These are phyloP conservation scores for Pulveroboletus frians DNA, from an alignment of 768 basidiomycete genomes.

Conservation along the genomic window DNA sequence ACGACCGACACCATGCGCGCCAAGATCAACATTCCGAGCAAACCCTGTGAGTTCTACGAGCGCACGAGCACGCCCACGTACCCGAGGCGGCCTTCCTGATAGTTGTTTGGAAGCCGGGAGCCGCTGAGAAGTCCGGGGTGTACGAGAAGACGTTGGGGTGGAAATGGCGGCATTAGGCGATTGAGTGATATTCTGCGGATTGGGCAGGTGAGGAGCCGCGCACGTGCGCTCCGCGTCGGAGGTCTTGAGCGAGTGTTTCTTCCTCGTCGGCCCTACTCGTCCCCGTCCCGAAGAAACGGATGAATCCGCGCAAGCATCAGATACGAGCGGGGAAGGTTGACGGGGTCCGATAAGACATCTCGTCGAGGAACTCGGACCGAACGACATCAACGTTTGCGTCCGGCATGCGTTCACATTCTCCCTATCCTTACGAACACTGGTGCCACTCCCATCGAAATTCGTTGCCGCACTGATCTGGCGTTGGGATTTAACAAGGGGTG, in stretches of 20 bases:
- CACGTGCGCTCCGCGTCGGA: background rate
- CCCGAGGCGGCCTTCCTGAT: constrained; percentile 26
- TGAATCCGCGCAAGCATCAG: background rate
- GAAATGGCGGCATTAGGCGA: constrained; percentile 20
- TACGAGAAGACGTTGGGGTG: constrained; percentile 16
- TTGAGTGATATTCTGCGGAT: background rate
- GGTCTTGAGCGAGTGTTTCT: constrained; percentile 2
- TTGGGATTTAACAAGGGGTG: constrained; percentile 18
- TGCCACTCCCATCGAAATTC: background rate
- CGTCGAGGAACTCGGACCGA: constrained; percentile 21
- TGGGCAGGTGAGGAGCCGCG: background rate
- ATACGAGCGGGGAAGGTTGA: constrained; percentile 13
- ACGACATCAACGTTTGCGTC: constrained; percentile 15
- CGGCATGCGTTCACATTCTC: background rate
- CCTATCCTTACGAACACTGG: background rate
- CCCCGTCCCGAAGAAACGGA: background rate
- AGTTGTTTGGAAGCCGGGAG: constrained; percentile 16
- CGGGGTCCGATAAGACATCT: constrained; percentile 22
- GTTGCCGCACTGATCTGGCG: constrained; percentile 10
- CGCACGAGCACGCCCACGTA: constrained; percentile 27
- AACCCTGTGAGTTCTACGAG: constrained; percentile 39
- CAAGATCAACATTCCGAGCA: constrained; percentile 29
- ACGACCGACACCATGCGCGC: constrained; percentile 27
- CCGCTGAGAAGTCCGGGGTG: constrained; percentile 11
- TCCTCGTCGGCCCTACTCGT: background rate